A percentile compares a stretch with the other conserved stretches of the same genome.
phyloP scores from a whole-genome alignment of 768 basidiomycete genomes.

The Suillus ampliporus region DNA sequence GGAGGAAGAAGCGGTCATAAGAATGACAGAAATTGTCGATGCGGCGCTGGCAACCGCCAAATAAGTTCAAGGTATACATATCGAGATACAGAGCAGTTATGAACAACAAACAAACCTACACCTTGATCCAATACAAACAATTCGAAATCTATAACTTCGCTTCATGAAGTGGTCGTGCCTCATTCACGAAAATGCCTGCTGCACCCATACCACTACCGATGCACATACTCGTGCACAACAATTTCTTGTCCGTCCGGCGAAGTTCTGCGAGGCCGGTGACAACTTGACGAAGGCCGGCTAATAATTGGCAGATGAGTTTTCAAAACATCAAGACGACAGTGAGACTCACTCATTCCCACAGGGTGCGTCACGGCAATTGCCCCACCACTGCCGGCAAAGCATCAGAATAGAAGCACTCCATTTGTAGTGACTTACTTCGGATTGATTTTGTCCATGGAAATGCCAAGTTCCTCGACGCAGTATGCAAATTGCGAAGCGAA shows the following conservation, averaged over 20 bases:
- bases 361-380: constrained; percentile 86
- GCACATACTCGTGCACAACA: constrained; percentile 85
- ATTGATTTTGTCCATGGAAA: constrained; percentile 85
- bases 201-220: constrained; percentile 92
- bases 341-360: constrained; percentile 76
- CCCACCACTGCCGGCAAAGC: constrained; percentile 63
- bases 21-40: constrained; percentile 70
- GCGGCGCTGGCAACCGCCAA: constrained; percentile 46
- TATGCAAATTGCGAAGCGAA: constrained; percentile 96
- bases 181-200: constrained; percentile 80
- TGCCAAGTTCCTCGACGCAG: constrained; percentile 79
- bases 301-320: constrained; percentile 21
- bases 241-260: constrained; percentile 63
- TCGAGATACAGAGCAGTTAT: neutral
- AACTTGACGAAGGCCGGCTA: constrained; percentile 86
- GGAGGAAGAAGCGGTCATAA: constrained; percentile 79
- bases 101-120: constrained; percentile 1
- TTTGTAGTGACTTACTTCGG: constrained; percentile 61
- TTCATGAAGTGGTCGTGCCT: constrained; percentile 39
- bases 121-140: constrained; percentile 4
- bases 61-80: neutral
- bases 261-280: constrained; percentile 89
- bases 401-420: constrained; percentile 8
- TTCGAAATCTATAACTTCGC: constrained; percentile 30
- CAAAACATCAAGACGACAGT: neutral